Percentiles rank a stretch among this genome's conserved stretches.
Conservation (phyloP, 2,329 filamentous ascomycete species). For the Paraconiothyrium sp. region DNA sequence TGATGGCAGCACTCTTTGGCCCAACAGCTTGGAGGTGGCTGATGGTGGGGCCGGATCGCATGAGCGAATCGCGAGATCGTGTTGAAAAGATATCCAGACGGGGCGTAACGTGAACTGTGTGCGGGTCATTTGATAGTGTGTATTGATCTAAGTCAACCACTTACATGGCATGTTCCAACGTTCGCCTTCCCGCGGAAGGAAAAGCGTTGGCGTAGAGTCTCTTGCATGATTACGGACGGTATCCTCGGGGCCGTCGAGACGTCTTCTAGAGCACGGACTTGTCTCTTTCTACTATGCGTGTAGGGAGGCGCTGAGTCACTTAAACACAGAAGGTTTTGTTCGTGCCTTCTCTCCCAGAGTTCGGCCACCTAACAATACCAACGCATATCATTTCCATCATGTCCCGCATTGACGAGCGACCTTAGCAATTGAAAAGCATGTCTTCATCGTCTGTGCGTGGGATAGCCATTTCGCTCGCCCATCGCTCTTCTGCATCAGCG, state of each 20-base stretch:
- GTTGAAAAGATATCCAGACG: background rate
- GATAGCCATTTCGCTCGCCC: background rate
- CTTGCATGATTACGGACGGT: background rate
- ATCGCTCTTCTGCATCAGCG: background rate
- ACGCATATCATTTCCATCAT: background rate
- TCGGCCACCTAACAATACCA: background rate
- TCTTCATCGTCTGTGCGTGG: background rate
- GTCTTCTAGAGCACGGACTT: background rate
- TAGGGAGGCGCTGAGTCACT: background rate
- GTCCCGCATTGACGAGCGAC: background rate
- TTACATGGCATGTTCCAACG: background rate
- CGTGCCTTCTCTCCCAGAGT: background rate
- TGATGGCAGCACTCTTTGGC: background rate
- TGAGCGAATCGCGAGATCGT: background rate
- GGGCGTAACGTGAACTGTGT: background rate
- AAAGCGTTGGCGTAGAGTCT: background rate
- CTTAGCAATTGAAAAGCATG: slow-evolving; percentile 1
- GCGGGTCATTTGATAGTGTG: background rate
- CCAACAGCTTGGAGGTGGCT: background rate
- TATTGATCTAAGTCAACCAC: background rate
- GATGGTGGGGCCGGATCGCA: background rate
- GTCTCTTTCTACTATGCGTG: background rate
- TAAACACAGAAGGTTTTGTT: background rate
- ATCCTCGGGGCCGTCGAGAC: background rate
- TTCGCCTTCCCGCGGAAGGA: background rate